Conservation (phyloP, 257 asterid species). For the Apocynum venetum region DNA sequence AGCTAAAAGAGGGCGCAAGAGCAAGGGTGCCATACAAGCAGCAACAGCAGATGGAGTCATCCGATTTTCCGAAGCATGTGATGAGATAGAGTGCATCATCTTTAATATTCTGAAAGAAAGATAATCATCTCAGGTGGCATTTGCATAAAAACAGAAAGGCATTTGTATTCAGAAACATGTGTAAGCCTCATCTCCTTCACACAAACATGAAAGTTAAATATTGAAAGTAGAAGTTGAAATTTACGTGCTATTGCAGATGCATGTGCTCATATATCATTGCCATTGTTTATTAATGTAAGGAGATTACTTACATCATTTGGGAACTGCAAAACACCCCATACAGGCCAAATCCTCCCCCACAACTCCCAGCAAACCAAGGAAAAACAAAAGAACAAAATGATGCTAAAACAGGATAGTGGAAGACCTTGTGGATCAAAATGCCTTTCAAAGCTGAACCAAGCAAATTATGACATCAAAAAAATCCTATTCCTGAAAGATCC, state of each 20-base stretch:
- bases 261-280: neutral
- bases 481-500: neutral
- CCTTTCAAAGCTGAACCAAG: neutral
- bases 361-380: neutral
- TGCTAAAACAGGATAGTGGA: neutral
- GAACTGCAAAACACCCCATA: neutral
- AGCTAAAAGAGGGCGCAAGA: slow-evolving; percentile 86
- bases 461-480: neutral
- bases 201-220: neutral
- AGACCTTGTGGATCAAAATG: neutral
- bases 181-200: neutral
- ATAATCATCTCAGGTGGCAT: neutral
- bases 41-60: slow-evolving; percentile 92
- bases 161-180: neutral
- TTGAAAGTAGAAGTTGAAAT: neutral
- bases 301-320: neutral
- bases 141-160: neutral
- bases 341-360: neutral
- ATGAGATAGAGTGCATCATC: slow-evolving; percentile 81
- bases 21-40: slow-evolving; percentile 98
- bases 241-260: neutral
- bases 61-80: slow-evolving; percentile 71
- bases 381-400: neutral
- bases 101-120: slow-evolving; percentile 53
- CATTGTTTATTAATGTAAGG: neutral